Evolutionary conservation across 2,329 filamentous ascomycete genomes (phyloP).

Genomic region (Cryphonectria nitschkei): DNA sequence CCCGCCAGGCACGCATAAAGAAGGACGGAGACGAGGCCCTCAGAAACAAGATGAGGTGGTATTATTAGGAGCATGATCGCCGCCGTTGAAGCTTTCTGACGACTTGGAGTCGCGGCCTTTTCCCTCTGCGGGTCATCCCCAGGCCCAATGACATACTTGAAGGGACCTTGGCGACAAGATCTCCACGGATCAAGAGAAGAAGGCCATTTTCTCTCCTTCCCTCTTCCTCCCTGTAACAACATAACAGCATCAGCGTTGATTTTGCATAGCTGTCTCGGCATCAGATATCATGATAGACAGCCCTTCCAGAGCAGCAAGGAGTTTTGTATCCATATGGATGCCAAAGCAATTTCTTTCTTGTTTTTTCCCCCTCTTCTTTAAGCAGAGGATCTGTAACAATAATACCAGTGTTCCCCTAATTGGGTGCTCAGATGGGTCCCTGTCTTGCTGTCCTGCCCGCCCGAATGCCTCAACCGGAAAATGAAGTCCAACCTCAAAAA

Average conservation of each 20-base stretch:
- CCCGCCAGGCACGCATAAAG: conserved; percentile 42
- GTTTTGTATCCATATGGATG: conserved; percentile 17
- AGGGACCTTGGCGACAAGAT: background rate
- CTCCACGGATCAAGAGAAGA: too few species aligned
- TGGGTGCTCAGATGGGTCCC: background rate
- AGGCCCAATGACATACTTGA: background rate
- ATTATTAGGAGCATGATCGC: conserved; percentile 26
- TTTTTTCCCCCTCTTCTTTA: background rate
- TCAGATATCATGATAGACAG: conserved; percentile 9
- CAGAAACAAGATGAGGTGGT: conserved; percentile 50
- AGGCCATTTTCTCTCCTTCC: background rate
- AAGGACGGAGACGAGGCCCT: conserved; percentile 52
- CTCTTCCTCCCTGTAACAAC: background rate
- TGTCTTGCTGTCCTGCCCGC: background rate
- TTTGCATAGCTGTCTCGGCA: conserved; percentile 2
- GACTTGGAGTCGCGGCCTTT: too few species aligned
- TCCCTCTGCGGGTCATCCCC: background rate
- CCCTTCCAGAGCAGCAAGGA: conserved; percentile 23
- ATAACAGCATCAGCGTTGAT: conserved; percentile 15
- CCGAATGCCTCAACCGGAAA: conserved; percentile 3
- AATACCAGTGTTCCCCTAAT: background rate
- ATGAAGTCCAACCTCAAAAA: conserved; percentile 15
- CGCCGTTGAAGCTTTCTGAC: background rate
- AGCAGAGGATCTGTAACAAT: background rate
- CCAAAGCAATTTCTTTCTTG: background rate